Base-by-base conservation (phyloP, 805 yeast species). In the Millerozyma acaciae region DNA sequence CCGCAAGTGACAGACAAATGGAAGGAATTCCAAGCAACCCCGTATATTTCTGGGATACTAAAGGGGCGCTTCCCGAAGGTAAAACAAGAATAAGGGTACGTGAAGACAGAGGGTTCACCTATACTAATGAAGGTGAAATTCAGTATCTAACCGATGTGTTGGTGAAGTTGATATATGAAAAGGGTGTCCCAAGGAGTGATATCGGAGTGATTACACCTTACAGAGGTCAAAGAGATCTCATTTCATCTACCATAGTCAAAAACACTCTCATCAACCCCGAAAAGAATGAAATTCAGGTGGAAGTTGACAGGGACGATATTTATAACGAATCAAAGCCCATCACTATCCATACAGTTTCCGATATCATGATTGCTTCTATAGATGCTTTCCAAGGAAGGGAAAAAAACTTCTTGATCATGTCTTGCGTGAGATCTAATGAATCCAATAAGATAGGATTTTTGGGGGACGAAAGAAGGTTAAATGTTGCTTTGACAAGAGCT, bases 401-500 rank as follows among this genome's bases (percentile, higher is more conserved):
- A 43, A 74, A 73, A 47, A 72, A 73, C 39, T 72, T 65, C 47
- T 56, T 74, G 28, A 62, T 74, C 22, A 54, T 73, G 47, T 70
- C 77, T 5, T 72, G 78, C 48, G 78, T 73, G 16, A 54, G 79
- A 42, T 83, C 94, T 16, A 87, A 87, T 52, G 80, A 76, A 17
- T 70, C 69, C 34, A 80, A 78, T 40, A 73, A 75, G 8, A 83
- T 88, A 46, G 96, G 96, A 5, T 87, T 88, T 59, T 68, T 87
- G 53, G 75, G 79, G 42, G 96, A 87, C 48, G 85, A 88, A 16
- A 70, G 95, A 52, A 81, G 96, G 62, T 57, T 87, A 52, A 87
- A 87, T 54, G 96, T 88, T 37, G 96, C 95, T 4, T 65, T 87
- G 32, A 87, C 96, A 2, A 76, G 96, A 59, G 95, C 96, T 16